Percentiles rank a stretch among this genome's conserved stretches.
These are phyloP conservation scores for Populus pruinosa DNA, from an alignment of 345 rosid species.

Conservation along the genomic window DNA sequence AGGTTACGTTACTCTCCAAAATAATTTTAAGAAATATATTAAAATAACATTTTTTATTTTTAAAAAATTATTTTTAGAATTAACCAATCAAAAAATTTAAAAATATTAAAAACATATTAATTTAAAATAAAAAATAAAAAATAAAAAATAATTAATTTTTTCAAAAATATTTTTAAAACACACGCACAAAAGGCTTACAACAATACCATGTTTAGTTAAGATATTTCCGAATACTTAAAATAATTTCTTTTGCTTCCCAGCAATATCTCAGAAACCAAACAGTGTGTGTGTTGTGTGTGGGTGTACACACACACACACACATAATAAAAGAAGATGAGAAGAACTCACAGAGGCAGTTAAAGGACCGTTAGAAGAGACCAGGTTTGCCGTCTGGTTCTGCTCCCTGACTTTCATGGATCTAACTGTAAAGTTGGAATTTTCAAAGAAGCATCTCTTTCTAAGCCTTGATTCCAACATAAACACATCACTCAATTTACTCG, in stretches of 20 bases:
- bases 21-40: too few species aligned
- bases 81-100: too few species aligned
- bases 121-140: too few species aligned
- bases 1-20: too few species aligned
- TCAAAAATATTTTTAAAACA: too few species aligned
- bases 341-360: conserved; percentile 40
- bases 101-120: too few species aligned
- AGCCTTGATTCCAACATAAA: conserved; percentile 17
- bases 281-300: too few species aligned
- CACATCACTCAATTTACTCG: conserved; percentile 24
- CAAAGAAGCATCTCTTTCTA: conserved; percentile 9
- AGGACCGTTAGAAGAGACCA: conserved; percentile 40
- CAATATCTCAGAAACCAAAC: conserved; percentile 3
- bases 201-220: too few species aligned
- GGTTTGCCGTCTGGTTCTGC: conserved; percentile 14
- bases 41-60: too few species aligned
- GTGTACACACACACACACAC: neutral
- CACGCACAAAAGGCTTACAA: too few species aligned
- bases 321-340: neutral
- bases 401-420: conserved; percentile 39
- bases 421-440: conserved; percentile 30
- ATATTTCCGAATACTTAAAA: neutral
- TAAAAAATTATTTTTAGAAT: too few species aligned
- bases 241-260: neutral
- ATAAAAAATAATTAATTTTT: too few species aligned